A percentile compares a stretch with the other conserved stretches of the same genome.
Conservation (phyloP, 345 rosid species). For the Ailanthus altissimus region DNA sequence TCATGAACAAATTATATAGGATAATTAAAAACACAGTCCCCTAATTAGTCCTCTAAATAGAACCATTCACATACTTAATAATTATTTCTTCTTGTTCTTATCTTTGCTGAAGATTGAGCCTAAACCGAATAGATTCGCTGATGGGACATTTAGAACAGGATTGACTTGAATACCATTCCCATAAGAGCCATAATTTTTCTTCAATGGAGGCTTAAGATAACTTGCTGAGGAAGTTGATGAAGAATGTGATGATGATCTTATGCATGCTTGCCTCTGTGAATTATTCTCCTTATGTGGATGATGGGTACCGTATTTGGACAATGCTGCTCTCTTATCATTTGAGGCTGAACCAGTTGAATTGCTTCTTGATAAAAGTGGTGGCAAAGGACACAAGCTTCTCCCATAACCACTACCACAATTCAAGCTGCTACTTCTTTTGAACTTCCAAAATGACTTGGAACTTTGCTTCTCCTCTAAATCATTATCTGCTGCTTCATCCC, state of each 20-base stretch:
- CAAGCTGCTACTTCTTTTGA: slow-evolving; percentile 75
- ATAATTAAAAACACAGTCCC: neutral
- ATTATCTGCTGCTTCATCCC: slow-evolving; percentile 32
- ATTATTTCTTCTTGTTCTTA: slow-evolving; percentile 55
- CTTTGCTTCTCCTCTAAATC: slow-evolving; percentile 40
- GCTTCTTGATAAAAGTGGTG: slow-evolving; percentile 63
- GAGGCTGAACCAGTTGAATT: slow-evolving; percentile 67
- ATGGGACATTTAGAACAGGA: slow-evolving; percentile 71
- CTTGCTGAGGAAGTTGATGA: slow-evolving; percentile 27
- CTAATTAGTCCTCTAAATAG: neutral
- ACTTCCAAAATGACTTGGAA: slow-evolving; percentile 74
- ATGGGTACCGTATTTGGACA: slow-evolving; percentile 30
- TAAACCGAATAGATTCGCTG: slow-evolving; percentile 69
- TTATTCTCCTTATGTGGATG: slow-evolving; percentile 41
- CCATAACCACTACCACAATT: slow-evolving; percentile 75
- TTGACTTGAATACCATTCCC: slow-evolving; percentile 53
- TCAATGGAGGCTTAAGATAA: slow-evolving; percentile 76
- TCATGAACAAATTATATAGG: neutral
- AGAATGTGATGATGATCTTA: slow-evolving; percentile 22
- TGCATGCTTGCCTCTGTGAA: slow-evolving; percentile 41
- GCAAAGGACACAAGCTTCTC: slow-evolving; percentile 69
- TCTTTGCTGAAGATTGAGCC: slow-evolving; percentile 70
- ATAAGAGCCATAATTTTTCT: slow-evolving; percentile 58
- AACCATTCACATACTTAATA: neutral
- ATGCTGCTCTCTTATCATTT: slow-evolving; percentile 35